phyloP scores from a whole-genome alignment of 2,329 filamentous ascomycete genomes.

The Diaporthe citrichinensis region DNA sequence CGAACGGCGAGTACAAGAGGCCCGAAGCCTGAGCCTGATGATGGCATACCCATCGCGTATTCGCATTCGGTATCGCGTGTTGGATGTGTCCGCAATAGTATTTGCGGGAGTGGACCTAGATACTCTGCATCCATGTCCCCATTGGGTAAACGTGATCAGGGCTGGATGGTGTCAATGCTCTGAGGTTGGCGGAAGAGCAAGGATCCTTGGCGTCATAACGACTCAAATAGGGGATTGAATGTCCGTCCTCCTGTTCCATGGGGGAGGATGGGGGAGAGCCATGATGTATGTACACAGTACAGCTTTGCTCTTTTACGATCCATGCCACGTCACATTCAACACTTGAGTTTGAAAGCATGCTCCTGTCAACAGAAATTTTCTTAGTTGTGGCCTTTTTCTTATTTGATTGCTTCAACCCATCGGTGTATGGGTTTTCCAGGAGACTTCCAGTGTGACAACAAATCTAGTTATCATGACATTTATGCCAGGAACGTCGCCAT shows the following conservation, averaged over 20 bases:
- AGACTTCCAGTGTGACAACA: not conserved
- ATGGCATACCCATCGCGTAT: not conserved
- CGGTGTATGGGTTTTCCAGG: not conserved
- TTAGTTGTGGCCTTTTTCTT: not conserved
- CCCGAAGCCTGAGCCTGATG: not conserved
- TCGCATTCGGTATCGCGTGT: not conserved
- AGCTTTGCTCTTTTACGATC: not conserved
- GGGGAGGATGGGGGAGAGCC: not conserved
- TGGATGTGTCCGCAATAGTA: not conserved
- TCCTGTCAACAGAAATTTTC: not conserved
- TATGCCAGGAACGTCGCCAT: not conserved
- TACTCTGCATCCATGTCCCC: not conserved
- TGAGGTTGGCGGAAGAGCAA: not conserved
- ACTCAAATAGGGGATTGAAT: no score
- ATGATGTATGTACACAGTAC: no score
- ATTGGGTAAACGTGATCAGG: not conserved
- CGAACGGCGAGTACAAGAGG: constrained; percentile 47
- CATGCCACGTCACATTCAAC: not conserved
- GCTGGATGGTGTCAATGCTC: no score
- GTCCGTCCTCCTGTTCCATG: not conserved
- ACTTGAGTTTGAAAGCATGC: not conserved
- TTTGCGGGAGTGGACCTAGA: not conserved
- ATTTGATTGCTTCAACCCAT: not conserved
- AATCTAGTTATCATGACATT: not conserved
- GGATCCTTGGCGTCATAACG: no score